These are phyloP conservation scores for Aspergillus fijiensis DNA, from an alignment of 2,329 filamentous ascomycete species.

Conservation along the genomic window DNA sequence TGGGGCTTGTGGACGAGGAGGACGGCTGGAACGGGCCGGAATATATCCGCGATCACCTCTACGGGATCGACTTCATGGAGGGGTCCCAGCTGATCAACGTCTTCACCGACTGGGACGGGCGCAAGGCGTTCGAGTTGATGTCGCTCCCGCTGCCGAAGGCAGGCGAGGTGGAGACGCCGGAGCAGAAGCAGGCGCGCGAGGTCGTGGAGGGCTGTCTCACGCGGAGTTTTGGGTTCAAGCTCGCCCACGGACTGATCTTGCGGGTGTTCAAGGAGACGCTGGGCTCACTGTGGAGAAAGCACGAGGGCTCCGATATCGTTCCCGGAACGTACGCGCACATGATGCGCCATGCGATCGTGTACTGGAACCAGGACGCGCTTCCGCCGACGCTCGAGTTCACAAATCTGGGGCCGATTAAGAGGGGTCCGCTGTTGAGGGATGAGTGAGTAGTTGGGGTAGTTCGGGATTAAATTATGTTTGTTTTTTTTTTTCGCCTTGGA, in stretches of 20 bases:
- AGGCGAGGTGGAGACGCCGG: constrained; percentile 3
- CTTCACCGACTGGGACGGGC: constrained; percentile 3
- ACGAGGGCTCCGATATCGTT: constrained; percentile 3
- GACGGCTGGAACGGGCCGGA: constrained; percentile 2
- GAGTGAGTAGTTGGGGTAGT: background rate
- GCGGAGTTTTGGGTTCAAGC: constrained; percentile 7
- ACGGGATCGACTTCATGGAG: constrained; percentile 6
- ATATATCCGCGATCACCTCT: constrained; percentile 2
- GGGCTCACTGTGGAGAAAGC: constrained; percentile 2
- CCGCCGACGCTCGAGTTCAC: background rate
- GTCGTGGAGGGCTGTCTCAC: constrained; percentile 3
- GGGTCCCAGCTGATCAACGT: constrained; percentile 6
- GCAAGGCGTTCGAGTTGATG: constrained; percentile 9
- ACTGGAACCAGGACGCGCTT: constrained; percentile 6
- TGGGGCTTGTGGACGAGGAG: constrained; percentile 7
- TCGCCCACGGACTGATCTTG: constrained; percentile 6
- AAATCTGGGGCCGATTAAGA: background rate
- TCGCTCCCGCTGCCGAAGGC: background rate
- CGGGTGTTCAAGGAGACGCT: constrained; percentile 1
- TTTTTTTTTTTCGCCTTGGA: too few species aligned
- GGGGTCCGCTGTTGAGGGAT: background rate
- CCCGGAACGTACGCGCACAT: constrained; percentile 5
- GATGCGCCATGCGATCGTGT: constrained; percentile 1
- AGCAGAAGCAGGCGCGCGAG: constrained; percentile 3
- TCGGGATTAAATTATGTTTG: too few species aligned